phyloP scores from a whole-genome alignment of 108 stramenopile genomes.

The Tribonema minus region DNA sequence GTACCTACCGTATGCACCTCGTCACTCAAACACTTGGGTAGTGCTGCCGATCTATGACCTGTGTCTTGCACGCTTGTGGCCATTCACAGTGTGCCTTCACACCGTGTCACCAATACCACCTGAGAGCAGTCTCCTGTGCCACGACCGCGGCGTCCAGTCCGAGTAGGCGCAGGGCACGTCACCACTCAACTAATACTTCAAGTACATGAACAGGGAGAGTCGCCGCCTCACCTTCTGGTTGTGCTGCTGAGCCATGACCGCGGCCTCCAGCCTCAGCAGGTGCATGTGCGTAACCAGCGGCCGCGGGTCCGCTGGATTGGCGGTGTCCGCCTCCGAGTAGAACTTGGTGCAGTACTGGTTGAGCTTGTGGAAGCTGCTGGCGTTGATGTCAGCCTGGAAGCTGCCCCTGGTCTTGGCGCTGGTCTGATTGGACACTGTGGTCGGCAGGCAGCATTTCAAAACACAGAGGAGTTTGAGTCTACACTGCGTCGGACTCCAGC shows the following conservation, averaged over 20 bases:
- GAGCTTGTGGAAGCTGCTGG: conserved; percentile 16
- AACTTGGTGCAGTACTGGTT: conserved; percentile 33
- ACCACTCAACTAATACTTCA: too few species aligned
- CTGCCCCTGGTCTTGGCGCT: not conserved
- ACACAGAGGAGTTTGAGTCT: not conserved
- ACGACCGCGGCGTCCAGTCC: too few species aligned
- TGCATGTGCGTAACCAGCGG: not conserved
- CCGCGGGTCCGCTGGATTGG: not conserved
- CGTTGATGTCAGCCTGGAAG: conserved; percentile 33
- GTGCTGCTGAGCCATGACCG: not conserved
- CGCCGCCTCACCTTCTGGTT: not conserved
- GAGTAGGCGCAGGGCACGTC: too few species aligned
- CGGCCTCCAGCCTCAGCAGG: not conserved
- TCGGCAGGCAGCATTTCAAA: not conserved
- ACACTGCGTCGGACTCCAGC: not conserved
- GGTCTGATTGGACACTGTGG: not conserved
- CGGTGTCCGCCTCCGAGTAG: not conserved
- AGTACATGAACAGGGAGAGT: too few species aligned
- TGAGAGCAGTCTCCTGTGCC: too few species aligned
- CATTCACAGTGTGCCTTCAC: too few species aligned
- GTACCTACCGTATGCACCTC: too few species aligned
- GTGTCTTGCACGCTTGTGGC: too few species aligned
- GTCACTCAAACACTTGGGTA: too few species aligned
- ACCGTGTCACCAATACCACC: too few species aligned
- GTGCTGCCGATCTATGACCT: too few species aligned